Percentiles rank a stretch among this genome's conserved stretches.
Evolutionary conservation across 352 stramenopile species (phyloP).

Genomic region (Phytophthora podocarpi): DNA sequence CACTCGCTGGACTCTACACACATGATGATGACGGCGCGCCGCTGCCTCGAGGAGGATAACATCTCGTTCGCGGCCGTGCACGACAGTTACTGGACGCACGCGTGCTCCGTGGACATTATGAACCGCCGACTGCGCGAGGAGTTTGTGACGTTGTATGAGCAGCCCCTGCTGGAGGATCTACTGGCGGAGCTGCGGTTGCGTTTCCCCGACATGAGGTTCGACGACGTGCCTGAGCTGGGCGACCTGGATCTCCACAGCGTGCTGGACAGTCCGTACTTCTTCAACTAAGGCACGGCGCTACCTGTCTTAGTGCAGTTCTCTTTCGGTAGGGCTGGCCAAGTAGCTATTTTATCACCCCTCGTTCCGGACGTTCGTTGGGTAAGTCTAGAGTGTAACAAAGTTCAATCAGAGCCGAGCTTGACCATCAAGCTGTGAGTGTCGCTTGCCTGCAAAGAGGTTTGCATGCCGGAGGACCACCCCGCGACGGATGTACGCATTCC

Average conservation of each 20-base stretch:
- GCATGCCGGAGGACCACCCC: no score
- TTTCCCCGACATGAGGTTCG: slow-evolving; percentile 96
- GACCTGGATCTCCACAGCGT: slow-evolving; percentile 96
- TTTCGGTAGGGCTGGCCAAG: slow-evolving; percentile 6
- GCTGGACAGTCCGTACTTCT: slow-evolving; percentile 98
- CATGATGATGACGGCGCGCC: slow-evolving; percentile 98
- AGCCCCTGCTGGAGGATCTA: slow-evolving; percentile 96
- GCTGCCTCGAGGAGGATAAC: slow-evolving; percentile 92
- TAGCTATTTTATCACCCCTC: slow-evolving; percentile 39
- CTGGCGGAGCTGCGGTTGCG: slow-evolving; percentile 91
- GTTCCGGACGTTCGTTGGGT: neutral
- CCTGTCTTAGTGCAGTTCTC: neutral
- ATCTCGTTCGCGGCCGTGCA: slow-evolving; percentile 98
- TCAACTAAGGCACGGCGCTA: slow-evolving; percentile 90
- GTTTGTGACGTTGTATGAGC: slow-evolving; percentile 98
- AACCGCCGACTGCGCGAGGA: slow-evolving; percentile 90
- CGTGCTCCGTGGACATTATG: slow-evolving; percentile 95
- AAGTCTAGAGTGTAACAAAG: slow-evolving; percentile 45
- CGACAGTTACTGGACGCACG: slow-evolving; percentile 99
- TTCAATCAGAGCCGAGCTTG: slow-evolving; percentile 32
- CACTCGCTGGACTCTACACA: slow-evolving; percentile 99
- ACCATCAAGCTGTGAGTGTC: no score
- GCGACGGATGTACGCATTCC: no score
- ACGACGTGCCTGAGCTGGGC: slow-evolving; percentile 92
- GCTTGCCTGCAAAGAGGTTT: no score